These are phyloP conservation scores for Didymella exigua DNA, from an alignment of 2,329 filamentous ascomycete genomes.

Conservation along the genomic window DNA sequence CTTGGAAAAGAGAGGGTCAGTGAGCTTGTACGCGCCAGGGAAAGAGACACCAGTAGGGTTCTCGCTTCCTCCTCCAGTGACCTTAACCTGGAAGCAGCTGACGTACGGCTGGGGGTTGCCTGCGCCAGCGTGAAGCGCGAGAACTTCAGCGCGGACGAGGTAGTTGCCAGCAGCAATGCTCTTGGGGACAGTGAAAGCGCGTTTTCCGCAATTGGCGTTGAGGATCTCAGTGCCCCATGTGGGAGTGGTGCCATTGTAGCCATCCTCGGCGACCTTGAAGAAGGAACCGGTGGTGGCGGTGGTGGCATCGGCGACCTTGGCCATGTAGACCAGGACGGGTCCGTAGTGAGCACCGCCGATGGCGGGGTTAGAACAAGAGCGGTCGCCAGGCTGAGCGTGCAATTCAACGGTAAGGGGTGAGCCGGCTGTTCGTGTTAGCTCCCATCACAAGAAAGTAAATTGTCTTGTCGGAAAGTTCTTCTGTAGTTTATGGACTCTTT, in stretches of 20 bases:
- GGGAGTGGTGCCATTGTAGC: slow-evolving; percentile 43
- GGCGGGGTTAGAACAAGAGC: slow-evolving; percentile 40
- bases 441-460: too few relatives aligned
- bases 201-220: slow-evolving; percentile 48
- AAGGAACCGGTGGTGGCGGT: slow-evolving; percentile 39
- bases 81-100: slow-evolving; percentile 48
- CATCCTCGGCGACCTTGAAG: slow-evolving; percentile 49
- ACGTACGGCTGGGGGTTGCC: slow-evolving; percentile 44
- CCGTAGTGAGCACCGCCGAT: slow-evolving; percentile 49
- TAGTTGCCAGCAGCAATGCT: slow-evolving; percentile 42
- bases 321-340: slow-evolving; percentile 48
- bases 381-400: slow-evolving; percentile 44
- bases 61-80: slow-evolving; percentile 42
- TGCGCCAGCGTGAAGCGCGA: slow-evolving; percentile 44
- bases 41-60: slow-evolving; percentile 43
- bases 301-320: slow-evolving; percentile 45
- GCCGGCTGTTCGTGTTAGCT: slow-evolving; percentile 39
- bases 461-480: too few relatives aligned
- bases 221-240: slow-evolving; percentile 48
- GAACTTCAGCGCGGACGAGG: slow-evolving; percentile 43
- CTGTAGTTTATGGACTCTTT: neutral
- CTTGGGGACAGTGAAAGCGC: slow-evolving; percentile 45
- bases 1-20: slow-evolving; percentile 42
- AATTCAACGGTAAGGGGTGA: slow-evolving; percentile 45
- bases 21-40: slow-evolving; percentile 44